Conservation (phyloP, 768 basidiomycete species). For the Mycena capillaripes region DNA sequence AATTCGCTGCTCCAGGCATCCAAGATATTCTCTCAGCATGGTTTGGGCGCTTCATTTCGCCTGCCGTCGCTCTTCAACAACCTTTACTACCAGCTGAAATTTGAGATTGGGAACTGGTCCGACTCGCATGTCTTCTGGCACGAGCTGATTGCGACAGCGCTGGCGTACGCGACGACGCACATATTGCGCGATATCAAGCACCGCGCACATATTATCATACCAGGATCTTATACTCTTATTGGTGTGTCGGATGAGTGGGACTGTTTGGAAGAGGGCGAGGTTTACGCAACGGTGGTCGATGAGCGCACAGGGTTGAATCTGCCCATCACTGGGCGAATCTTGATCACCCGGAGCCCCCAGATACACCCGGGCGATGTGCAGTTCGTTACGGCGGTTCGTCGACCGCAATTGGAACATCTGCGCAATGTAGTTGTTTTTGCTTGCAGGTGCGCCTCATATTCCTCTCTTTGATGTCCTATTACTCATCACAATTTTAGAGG, state of each 20-base stretch:
- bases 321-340: conserved; percentile 52
- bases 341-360: conserved; percentile 66
- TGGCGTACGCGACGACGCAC: conserved; percentile 59
- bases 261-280: conserved; percentile 60
- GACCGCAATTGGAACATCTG: conserved; percentile 53
- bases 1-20: conserved; percentile 52
- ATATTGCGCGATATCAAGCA: conserved; percentile 66
- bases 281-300: conserved; percentile 59
- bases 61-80: conserved; percentile 58
- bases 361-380: conserved; percentile 67
- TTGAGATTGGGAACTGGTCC: conserved; percentile 42
- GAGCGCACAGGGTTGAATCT: conserved; percentile 43
- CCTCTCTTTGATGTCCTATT: conserved; percentile 1
- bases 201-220: conserved; percentile 64
- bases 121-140: conserved; percentile 43
- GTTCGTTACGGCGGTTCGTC: conserved; percentile 57
- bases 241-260: conserved; percentile 67
- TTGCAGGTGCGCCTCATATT: conserved; percentile 51
- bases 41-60: conserved; percentile 60
- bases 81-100: conserved; percentile 46
- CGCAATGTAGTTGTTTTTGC: conserved; percentile 66
- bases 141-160: conserved; percentile 51
- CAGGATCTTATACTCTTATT: conserved; percentile 63
- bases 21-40: conserved; percentile 57
- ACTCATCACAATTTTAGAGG: conserved; percentile 46